Percentiles rank a stretch among this genome's conserved stretches.
These are phyloP conservation scores for Cicer bijugum DNA, from an alignment of 306 rosid genomes.

Conservation along the genomic window DNA sequence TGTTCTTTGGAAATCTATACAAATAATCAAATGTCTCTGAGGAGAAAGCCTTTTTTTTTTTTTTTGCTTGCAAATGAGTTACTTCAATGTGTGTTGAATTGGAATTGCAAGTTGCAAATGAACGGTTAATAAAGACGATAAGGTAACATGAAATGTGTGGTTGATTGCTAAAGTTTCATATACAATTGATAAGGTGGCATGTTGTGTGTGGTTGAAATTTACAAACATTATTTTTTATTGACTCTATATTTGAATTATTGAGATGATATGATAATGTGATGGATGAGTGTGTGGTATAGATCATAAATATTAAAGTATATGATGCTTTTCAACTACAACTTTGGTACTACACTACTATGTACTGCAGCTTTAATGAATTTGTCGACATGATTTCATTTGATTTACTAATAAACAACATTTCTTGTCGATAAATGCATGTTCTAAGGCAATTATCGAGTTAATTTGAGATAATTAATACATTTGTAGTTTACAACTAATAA, in stretches of 20 bases:
- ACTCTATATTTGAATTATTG: constrained; percentile 37
- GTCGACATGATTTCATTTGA: constrained; percentile 8
- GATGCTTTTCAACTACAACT: neutral
- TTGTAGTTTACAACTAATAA: neutral
- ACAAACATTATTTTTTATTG: neutral
- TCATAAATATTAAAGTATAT: constrained; percentile 6
- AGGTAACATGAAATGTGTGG: constrained; percentile 19
- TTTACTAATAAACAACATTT: neutral
- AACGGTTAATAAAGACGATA: constrained; percentile 49
- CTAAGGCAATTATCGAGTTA: neutral
- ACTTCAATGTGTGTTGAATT: constrained; percentile 3
- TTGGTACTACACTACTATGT: neutral
- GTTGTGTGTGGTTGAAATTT: constrained; percentile 33
- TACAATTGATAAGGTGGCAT: constrained; percentile 32
- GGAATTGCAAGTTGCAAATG: constrained; percentile 16
- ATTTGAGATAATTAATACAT: neutral
- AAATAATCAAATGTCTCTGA: neutral
- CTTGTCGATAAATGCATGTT: neutral
- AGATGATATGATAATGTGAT: neutral
- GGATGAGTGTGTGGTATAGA: constrained; percentile 43
- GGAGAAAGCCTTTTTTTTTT: constrained; percentile 26
- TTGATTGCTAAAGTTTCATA: neutral
- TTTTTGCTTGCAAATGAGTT: neutral
- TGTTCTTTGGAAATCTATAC: constrained; percentile 17
- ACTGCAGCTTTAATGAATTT: neutral